Evolutionary conservation across 2,329 filamentous ascomycete genomes (phyloP).

Genomic region (Pseudocercospora musae): DNA sequence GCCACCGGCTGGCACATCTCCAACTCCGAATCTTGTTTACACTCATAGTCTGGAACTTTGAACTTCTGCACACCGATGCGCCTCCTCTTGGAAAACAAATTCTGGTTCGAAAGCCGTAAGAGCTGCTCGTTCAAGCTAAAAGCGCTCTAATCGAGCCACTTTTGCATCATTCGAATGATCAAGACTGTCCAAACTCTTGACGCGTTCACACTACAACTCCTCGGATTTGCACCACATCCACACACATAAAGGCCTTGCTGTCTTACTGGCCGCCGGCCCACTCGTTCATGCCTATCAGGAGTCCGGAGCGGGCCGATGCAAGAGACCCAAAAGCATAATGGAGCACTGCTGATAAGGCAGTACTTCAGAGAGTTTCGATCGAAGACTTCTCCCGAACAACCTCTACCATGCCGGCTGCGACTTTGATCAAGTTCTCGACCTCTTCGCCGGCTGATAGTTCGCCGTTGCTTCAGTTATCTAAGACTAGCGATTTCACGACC

Average conservation of each 20-base stretch:
- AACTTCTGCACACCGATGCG: not conserved
- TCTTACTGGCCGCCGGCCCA: not conserved
- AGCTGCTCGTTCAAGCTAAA: not conserved
- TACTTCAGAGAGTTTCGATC: not conserved
- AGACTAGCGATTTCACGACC: not conserved
- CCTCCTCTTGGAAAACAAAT: not conserved
- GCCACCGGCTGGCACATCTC: not conserved
- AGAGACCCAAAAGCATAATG: constrained; percentile 1
- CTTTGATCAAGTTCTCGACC: constrained; percentile 8
- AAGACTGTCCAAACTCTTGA: not conserved
- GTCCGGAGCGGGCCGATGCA: not conserved
- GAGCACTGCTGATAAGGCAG: not conserved
- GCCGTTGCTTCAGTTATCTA: not conserved
- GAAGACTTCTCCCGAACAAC: constrained; percentile 1
- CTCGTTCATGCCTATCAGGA: not conserved
- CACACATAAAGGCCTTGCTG: not conserved
- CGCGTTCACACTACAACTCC: not conserved
- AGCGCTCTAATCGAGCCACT: not conserved
- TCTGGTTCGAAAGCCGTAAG: not conserved
- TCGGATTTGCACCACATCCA: not conserved
- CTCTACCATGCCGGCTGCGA: constrained; percentile 5
- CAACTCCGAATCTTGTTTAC: not conserved
- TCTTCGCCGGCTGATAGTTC: constrained; percentile 7
- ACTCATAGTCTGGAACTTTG: not conserved
- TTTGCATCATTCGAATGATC: not conserved